phyloP scores from a whole-genome alignment of 352 stramenopile species.

The Globisporangium uncinulatum region DNA sequence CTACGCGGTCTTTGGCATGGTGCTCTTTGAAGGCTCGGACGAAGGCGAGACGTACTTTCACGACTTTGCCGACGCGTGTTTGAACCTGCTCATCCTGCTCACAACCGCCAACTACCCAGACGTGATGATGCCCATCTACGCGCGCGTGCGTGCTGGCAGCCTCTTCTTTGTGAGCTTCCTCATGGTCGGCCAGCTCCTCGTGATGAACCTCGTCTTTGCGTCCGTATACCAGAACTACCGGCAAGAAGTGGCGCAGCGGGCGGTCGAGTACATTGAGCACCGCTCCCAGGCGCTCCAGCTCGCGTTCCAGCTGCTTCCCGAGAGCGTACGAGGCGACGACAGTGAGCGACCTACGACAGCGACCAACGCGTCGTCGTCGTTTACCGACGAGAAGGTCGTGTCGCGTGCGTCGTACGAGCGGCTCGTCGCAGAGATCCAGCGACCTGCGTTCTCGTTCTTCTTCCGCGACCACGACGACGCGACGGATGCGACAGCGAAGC shows the following conservation, averaged over 20 bases:
- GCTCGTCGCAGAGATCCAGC: slow-evolving; percentile 22
- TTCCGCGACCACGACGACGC: slow-evolving; percentile 8
- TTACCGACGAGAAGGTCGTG: slow-evolving; percentile 19
- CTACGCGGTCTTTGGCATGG: slow-evolving; percentile 53
- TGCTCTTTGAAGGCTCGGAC: slow-evolving; percentile 56
- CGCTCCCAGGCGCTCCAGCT: slow-evolving; percentile 43
- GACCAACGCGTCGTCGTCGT: neutral
- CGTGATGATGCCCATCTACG: slow-evolving; percentile 74
- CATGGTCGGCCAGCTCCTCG: slow-evolving; percentile 59
- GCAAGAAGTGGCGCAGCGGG: slow-evolving; percentile 30
- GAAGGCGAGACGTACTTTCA: slow-evolving; percentile 47
- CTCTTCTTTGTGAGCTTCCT: slow-evolving; percentile 74
- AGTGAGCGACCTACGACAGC: neutral
- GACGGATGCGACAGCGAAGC: neutral
- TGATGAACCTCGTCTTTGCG: slow-evolving; percentile 79
- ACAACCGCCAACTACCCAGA: slow-evolving; percentile 84
- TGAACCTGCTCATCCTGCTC: slow-evolving; percentile 62
- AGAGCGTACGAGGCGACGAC: slow-evolving; percentile 1
- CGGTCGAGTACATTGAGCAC: slow-evolving; percentile 20
- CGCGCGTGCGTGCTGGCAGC: slow-evolving; percentile 25
- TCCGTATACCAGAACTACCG: slow-evolving; percentile 71
- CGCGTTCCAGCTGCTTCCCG: slow-evolving; percentile 36
- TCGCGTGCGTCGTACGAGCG: slow-evolving; percentile 21
- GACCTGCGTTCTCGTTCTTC: slow-evolving; percentile 28
- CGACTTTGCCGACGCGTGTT: slow-evolving; percentile 38